Evolutionary conservation across 352 stramenopile genomes (phyloP), one percentile per base, ranked within the genome.

Genomic region (Aphanomyces cochlioides): DNA sequence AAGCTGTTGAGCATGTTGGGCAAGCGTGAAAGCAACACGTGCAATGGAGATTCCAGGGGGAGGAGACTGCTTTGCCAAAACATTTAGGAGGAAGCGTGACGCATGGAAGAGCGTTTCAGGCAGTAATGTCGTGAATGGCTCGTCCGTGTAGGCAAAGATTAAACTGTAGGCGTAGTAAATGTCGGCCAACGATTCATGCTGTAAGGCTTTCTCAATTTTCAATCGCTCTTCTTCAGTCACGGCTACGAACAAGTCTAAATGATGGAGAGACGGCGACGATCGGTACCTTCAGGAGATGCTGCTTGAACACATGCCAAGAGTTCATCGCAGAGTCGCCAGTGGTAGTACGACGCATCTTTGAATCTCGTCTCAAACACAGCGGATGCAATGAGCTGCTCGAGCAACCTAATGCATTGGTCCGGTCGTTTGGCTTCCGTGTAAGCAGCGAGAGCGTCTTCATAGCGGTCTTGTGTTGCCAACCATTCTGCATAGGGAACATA

Each of bases 11-110:
- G 90, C 83, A 67, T 98, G 81, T 45, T 98, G 96, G 5, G 93
- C 95, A 15, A 98, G 79, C 10, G 95, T 98, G 74, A 97, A 98
- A 47, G 98, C 94, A 45, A 97, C 90, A 56, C 93, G 94, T 34
- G 88, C 85, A 4, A 95, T 69, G 0, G 89, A 98, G 47, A 98
- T 88, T 3, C 95, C 95, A 12, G 80, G 75, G 4, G 83, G 67
- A 50, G 58, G 45, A 0, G 64, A 48, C 1, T 48, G 87, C 73
- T 37, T 75, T 65, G 15, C 72, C 63, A 98, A 72, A 40, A 84
- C 87, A 77, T 98, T 98, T 40, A 98, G 78, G 34, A 98, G 76
- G 47, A 97, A 98, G 4, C 85, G 80, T 38, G 92, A 90, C 17
- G 90, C 88, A 69, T 98, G 89, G 59, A 98, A 97, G 15, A 98